Evolutionary conservation across 306 rosid species (phyloP).

Genomic region (Pyrus betulifolia): DNA sequence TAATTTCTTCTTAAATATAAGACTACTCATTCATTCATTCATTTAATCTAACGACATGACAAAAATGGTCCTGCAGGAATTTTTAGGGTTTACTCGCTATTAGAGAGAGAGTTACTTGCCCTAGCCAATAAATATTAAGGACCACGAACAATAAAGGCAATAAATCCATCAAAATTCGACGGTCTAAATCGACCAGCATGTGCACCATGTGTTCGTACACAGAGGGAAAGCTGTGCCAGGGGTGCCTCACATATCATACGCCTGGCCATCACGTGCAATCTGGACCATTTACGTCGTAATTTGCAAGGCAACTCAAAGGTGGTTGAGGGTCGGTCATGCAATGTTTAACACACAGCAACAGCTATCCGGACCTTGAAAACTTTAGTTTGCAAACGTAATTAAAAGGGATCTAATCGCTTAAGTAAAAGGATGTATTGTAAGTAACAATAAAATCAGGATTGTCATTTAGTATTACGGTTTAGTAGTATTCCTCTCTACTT

Average conservation of each 20-base stretch:
- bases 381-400: not conserved
- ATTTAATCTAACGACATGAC: no score
- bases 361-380: not conserved
- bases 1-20: no score
- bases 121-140: constrained; percentile 37
- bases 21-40: no score
- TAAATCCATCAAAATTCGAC: constrained; percentile 10
- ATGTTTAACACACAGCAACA: not conserved
- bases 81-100: constrained; percentile 24
- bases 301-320: not conserved
- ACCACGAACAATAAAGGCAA: constrained; percentile 36
- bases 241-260: constrained; percentile 24
- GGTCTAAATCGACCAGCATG: constrained; percentile 34
- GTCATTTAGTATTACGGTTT: no score
- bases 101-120: constrained; percentile 23
- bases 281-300: constrained; percentile 47
- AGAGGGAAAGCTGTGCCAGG: constrained; percentile 20
- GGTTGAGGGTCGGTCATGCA: not conserved
- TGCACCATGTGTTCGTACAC: constrained; percentile 26
- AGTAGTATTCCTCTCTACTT: fast-evolving
- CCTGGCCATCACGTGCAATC: constrained; percentile 38
- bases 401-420: not conserved
- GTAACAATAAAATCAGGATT: no score
- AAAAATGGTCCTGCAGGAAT: constrained; percentile 51
- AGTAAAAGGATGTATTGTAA: not conserved